Conservation (phyloP, 306 rosid genomes). For the Quercus cerris region DNA sequence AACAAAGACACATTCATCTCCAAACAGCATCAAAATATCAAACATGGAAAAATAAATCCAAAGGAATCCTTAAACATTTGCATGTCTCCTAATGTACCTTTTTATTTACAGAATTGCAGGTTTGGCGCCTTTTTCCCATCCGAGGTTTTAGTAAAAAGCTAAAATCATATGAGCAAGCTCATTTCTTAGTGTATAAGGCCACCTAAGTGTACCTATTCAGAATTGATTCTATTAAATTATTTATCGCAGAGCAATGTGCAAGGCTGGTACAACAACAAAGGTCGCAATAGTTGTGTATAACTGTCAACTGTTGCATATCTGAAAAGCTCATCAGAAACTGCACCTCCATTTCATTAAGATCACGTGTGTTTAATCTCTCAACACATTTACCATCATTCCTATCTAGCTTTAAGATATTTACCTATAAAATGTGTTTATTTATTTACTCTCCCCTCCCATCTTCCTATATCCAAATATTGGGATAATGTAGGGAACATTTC, state of each 20-base stretch:
- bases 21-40: too few relatives aligned
- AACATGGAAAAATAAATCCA: too few relatives aligned
- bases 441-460: neutral
- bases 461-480: too few relatives aligned
- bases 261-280: neutral
- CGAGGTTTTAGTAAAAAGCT: neutral
- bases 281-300: neutral
- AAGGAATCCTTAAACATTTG: too few relatives aligned
- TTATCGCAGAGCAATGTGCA: neutral
- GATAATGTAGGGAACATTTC: too few relatives aligned
- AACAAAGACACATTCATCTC: too few relatives aligned
- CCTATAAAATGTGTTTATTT: neutral
- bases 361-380: neutral
- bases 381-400: neutral
- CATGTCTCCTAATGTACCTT: too few relatives aligned
- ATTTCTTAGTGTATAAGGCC: neutral
- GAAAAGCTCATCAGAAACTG: neutral
- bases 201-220: neutral
- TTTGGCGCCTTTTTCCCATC: too few relatives aligned
- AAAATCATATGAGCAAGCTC: neutral
- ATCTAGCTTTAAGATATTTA: neutral
- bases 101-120: too few relatives aligned
- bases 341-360: neutral
- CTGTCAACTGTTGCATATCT: neutral
- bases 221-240: neutral